phyloP scores from a whole-genome alignment of 345 rosid genomes.

The Leavenworthia alabamica region DNA sequence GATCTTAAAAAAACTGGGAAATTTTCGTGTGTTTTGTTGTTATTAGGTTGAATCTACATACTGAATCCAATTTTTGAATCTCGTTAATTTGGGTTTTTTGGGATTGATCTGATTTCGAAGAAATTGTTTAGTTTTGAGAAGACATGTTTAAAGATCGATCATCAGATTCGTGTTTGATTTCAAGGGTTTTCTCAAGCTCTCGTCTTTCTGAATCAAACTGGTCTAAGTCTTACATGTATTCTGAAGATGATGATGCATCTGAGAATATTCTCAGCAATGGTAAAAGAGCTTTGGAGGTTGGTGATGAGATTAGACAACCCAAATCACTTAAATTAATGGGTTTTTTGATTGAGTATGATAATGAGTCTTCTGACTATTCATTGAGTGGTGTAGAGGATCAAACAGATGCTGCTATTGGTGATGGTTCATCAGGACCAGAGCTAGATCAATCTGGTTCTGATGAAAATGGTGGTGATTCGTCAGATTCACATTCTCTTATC shows the following conservation, averaged over 20 bases:
- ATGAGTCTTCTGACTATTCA: constrained; percentile 19
- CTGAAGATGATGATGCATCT: constrained; percentile 16
- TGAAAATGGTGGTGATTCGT: constrained; percentile 39
- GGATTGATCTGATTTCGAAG: constrained; percentile 2
- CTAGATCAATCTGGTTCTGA: constrained; percentile 27
- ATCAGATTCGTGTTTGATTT: constrained; percentile 41
- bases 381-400: constrained; percentile 14
- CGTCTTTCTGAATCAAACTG: constrained; percentile 56
- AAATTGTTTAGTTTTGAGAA: constrained; percentile 1
- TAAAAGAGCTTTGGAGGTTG: constrained; percentile 47
- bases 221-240: constrained; percentile 48
- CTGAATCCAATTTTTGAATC: constrained; percentile 32
- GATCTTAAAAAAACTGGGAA: constrained; percentile 9
- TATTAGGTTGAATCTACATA: constrained; percentile 1
- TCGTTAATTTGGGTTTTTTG: neutral
- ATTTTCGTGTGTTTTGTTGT: constrained; percentile 1
- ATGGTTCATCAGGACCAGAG: neutral
- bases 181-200: constrained; percentile 60
- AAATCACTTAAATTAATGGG: constrained; percentile 34
- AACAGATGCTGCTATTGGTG: neutral
- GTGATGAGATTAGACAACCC: constrained; percentile 28
- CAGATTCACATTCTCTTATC: constrained; percentile 58
- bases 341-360: constrained; percentile 6
- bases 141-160: constrained; percentile 73
- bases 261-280: constrained; percentile 22